phyloP scores from a whole-genome alignment of 139 green algal species.

The Monoraphidium neglectum region DNA sequence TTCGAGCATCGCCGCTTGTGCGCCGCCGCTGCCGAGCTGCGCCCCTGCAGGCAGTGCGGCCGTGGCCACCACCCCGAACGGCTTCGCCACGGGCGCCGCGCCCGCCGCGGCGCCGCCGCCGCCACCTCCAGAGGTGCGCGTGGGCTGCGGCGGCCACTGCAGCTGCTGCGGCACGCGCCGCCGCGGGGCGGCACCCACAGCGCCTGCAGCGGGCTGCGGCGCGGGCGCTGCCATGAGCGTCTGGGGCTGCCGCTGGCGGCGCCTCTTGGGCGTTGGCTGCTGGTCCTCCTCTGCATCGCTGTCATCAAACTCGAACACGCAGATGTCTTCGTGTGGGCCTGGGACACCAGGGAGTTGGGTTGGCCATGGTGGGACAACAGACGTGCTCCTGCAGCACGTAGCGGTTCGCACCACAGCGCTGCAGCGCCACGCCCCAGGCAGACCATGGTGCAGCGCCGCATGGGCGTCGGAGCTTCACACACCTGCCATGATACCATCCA shows the following conservation, averaged over 20 bases:
- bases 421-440: not conserved
- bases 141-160: not conserved
- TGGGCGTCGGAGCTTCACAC: not conserved
- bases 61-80: not conserved
- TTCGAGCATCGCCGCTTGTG: no score
- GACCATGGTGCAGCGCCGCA: not conserved
- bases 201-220: not conserved
- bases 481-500: no score
- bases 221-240: not conserved
- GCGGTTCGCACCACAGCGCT: not conserved
- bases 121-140: not conserved
- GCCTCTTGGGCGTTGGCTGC: not conserved
- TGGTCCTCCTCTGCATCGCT: not conserved
- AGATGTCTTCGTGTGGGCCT: not conserved
- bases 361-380: not conserved
- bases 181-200: not conserved
- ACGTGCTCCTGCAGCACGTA: not conserved
- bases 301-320: slow-evolving; percentile 18
- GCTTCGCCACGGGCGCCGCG: not conserved
- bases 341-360: not conserved
- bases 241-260: not conserved
- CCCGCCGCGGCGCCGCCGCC: no score
- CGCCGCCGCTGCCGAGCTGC: no score
- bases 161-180: not conserved
- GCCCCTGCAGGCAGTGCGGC: not conserved